Base-by-base conservation (phyloP, 2,329 filamentous ascomycete genomes). In the Coccinonectria pachysandricola region DNA sequence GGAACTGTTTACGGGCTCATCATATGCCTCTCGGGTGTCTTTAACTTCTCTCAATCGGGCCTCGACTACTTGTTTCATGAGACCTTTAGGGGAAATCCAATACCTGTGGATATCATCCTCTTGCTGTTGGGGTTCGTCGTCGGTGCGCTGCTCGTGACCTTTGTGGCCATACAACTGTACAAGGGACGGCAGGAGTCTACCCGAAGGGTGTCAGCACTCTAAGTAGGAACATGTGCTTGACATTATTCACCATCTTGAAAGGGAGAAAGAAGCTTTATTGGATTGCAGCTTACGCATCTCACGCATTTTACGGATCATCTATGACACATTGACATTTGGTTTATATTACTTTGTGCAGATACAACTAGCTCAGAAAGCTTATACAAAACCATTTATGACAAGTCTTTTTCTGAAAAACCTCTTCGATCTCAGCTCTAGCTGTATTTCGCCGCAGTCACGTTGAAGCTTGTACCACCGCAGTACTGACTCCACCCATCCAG, bases 1-100 rank as follows among this genome's bases (percentile, higher is more conserved):
- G 87, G 86, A 23, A 93, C 83, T 31, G 85, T 95, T n/a, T 94
- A 94, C 54, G 86, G 86, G 8, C 67, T 87, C 12, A 81, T 93
- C 39, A 93, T 94, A 42, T 92, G 83, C 54, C 59, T 91, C 2
- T 79, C 85, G 0, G 86, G 87, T 1, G 52, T 94, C 1, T 68
- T 86, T 46, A 93, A 92, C 54, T 87, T 95, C 46, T 72, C 72
- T 1, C 85, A 93, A 58, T 79, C 78, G 5, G 84, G 71, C 0
- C 64, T 94, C 17, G 86, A 94, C 51, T 72, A 77, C 13, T 51
- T 88, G 18, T 85, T 86, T 20, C 82, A 92, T 46, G 64, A 71
- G 30, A 65, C 66, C 0, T 94, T 88, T 46, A 43, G 62, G 12
- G 73, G 76, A 5, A 65, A 92, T 49, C 86, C 86, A 0, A 59